Percentiles rank a stretch among this genome's conserved stretches.
These are phyloP conservation scores for Boletellus ananiceps DNA, from an alignment of 768 basidiomycete genomes.

Conservation along the genomic window DNA sequence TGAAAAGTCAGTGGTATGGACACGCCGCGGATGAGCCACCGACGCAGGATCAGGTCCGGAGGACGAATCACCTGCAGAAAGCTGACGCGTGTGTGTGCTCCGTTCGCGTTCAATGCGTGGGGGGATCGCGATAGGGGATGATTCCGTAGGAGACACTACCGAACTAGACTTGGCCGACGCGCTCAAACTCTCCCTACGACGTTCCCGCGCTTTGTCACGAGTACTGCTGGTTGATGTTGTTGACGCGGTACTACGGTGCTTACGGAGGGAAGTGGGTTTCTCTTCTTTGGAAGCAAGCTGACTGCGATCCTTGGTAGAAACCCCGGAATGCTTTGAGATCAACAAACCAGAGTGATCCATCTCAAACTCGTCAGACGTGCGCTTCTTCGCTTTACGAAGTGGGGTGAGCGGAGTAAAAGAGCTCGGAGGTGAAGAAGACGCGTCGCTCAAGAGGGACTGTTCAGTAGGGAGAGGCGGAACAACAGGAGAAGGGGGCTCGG, in stretches of 20 bases:
- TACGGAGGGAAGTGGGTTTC: constrained; percentile 45
- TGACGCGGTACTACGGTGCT: constrained; percentile 69
- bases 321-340: constrained; percentile 45
- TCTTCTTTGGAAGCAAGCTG: constrained; percentile 42
- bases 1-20: constrained; percentile 74
- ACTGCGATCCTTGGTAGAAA: constrained; percentile 29
- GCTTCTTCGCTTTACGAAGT: constrained; percentile 62
- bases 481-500: constrained; percentile 25
- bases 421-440: constrained; percentile 51
- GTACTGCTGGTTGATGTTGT: constrained; percentile 36
- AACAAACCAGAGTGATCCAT: constrained; percentile 65
- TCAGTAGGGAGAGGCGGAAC: constrained; percentile 32
- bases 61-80: constrained; percentile 64
- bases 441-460: constrained; percentile 27
- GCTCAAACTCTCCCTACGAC: constrained; percentile 49
- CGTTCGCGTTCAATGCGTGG: constrained; percentile 26
- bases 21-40: constrained; percentile 48
- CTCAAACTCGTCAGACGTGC: constrained; percentile 80
- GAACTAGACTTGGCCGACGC: constrained; percentile 34
- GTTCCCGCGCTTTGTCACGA: constrained; percentile 48
- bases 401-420: constrained; percentile 45
- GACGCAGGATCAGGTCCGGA: constrained; percentile 50
- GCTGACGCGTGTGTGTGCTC: constrained; percentile 56
- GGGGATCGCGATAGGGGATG: constrained; percentile 23
- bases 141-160: constrained; percentile 10